Evolutionary conservation across 768 basidiomycete genomes (phyloP), one percentile per base, ranked within the genome.

Genomic region (Amylocystis lapponica): DNA sequence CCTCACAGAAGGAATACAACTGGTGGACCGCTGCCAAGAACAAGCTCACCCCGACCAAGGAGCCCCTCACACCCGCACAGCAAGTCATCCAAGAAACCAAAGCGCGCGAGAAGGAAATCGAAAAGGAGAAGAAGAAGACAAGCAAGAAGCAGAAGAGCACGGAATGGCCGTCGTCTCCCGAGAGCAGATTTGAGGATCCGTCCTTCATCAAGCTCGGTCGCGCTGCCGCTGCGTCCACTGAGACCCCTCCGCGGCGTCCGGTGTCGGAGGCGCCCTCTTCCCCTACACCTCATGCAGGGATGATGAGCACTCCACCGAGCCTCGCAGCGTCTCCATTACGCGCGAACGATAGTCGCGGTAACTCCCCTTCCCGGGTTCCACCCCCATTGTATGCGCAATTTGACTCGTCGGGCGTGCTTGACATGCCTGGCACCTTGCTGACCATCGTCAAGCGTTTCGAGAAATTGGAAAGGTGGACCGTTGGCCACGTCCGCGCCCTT

Each of bases 391-490:
- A 92, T 53, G 84, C 84, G 2, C 81, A 86, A 43, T 92, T 90
- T 57, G 78, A 74, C 29, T 45, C 72, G 2, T 75, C 82, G 36
- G 89, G 89, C 3, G 75, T 79, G 2, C 64, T 92, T 4, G 90
- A 92, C 55, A 68, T 90, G 8, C 75, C 81, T 10, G 79, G 74
- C 1, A 91, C 89, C 0, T 67, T 92, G 5, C 64, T 92, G 19
- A 74, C 76, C 10, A 78, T 92, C 32, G 85, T 86, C 11, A 78
- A 75, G 45, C 79, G 89, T 17, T 91, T 92, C 46, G 89, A 92
- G 61, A 92, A 92, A 59, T 73, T 92, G 11, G 89, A 92, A 58
- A 84, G 84, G 49, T 92, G 89, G 89, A 84, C 88, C 0, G 86
- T 92, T 3, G 80, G 86, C 5, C 89, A 92, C 52, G 87, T 90